Conservation (phyloP, 1,139 yeast species). For the Eremothecium cymbalariae region DNA sequence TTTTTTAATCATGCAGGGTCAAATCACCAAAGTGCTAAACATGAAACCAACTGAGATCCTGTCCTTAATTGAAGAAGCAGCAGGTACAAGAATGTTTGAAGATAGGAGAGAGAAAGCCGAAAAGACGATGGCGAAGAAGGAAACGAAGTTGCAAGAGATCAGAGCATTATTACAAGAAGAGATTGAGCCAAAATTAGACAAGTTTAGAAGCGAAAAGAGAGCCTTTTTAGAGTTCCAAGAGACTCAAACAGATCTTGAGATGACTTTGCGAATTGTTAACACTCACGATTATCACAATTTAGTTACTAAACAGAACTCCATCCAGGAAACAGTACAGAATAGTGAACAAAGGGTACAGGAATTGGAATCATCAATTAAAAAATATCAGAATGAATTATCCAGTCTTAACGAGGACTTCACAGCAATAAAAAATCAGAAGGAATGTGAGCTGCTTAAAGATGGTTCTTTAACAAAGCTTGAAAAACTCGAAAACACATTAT, state of each 20-base stretch:
- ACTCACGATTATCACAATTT: slow-evolving; percentile 62
- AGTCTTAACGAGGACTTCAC: slow-evolving; percentile 57
- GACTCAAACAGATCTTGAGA: slow-evolving; percentile 72
- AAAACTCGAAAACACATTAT: slow-evolving; percentile 44
- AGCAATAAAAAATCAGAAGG: slow-evolving; percentile 46
- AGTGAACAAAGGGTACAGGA: slow-evolving; percentile 30
- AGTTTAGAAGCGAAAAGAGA: slow-evolving; percentile 72
- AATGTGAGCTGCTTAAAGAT: slow-evolving; percentile 54
- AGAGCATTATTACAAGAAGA: slow-evolving; percentile 68
- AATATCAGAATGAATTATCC: slow-evolving; percentile 46
- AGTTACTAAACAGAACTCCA: slow-evolving; percentile 38
- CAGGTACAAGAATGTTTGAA: slow-evolving; percentile 94
- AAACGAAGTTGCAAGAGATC: slow-evolving; percentile 72
- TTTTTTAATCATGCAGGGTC: slow-evolving; percentile 97
- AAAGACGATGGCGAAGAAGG: slow-evolving; percentile 85
- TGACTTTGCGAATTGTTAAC: slow-evolving; percentile 60
- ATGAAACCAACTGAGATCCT: slow-evolving; percentile 91
- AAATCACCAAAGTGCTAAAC: slow-evolving; percentile 90
- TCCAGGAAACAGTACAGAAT: slow-evolving; percentile 33
- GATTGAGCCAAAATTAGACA: slow-evolving; percentile 86
- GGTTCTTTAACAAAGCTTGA: slow-evolving; percentile 58
- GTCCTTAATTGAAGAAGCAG: slow-evolving; percentile 93
- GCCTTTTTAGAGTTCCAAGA: slow-evolving; percentile 80
- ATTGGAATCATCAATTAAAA: slow-evolving; percentile 37
- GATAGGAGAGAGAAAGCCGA: slow-evolving; percentile 89